Base-by-base conservation (phyloP, 2,329 filamentous ascomycete species). In the Colletotrichum caudatum region DNA sequence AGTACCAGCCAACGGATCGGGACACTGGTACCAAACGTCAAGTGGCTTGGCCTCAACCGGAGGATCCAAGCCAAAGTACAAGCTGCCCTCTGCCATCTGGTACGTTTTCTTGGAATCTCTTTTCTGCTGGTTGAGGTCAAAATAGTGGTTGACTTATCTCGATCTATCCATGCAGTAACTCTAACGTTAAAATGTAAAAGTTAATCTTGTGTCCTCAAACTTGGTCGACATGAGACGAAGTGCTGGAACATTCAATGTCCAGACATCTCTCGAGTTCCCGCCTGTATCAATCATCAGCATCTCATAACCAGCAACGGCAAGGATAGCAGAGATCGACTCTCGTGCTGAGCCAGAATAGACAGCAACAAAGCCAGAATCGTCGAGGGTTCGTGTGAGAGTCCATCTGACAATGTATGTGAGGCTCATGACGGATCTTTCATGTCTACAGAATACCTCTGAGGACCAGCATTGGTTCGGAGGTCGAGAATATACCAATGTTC, bases 271-370 rank as follows among this genome's bases (percentile, higher is more conserved):
- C 69, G 88, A 83, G 74, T 90, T 87, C 54, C 87, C 85, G 50
- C 88, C 88, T 8, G 88, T 88, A 73, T 90, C 88, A 29, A 90
- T 84, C 4, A 90, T 79, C 33, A 90, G 82, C 1, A 87, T 86
- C 70, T 83, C 86, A 78, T 86, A 84, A 54, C 88, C 88, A 2
- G 86, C 86, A 23, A 85, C 81, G 18, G 88, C 88, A 50, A 90
- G 84, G 60, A 87, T 84, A 46, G 85, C 84, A 5, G 88, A 86
- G 2, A 89, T 77, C 3, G 87, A 87, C 39, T 83, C 86, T 59
- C 88, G 87, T 58, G 88, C 87, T 1, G 87, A 82, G 2, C 88
- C 87, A 16, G 85, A 87, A 6, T 88, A 88, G 39, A 90, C 85
- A 12, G 90, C 82, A 16, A 90, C 81, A 78, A 89, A 90, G 73